Evolutionary conservation across 1,284 basidiomycete species (phyloP).

Genomic region (Tetrapyrgos nigripes): DNA sequence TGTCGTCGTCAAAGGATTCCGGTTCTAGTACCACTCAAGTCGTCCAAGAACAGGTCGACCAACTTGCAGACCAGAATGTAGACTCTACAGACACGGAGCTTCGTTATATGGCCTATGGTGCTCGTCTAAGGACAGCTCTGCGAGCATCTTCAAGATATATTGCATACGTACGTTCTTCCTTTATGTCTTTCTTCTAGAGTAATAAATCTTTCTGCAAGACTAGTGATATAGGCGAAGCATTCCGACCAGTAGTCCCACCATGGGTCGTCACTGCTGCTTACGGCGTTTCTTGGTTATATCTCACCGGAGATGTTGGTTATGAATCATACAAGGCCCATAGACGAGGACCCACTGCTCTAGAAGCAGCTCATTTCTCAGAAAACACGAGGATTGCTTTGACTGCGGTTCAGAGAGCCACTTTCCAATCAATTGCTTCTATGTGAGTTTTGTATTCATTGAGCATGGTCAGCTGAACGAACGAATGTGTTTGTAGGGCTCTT

Average conservation of each 20-base stretch:
- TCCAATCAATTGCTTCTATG: conserved; percentile 93
- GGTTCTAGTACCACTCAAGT: conserved; percentile 45
- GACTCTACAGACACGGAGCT: conserved; percentile 69
- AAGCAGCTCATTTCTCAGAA: conserved; percentile 82
- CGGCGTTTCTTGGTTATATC: conserved; percentile 86
- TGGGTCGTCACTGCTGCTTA: conserved; percentile 84
- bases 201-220: conserved; percentile 51
- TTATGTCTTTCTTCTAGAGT: conserved; percentile 22
- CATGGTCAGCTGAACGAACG: background rate
- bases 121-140: conserved; percentile 79
- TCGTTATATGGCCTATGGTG: conserved; percentile 79
- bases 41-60: conserved; percentile 55
- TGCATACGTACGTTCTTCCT: conserved; percentile 68
- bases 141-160: conserved; percentile 81
- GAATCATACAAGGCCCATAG: conserved; percentile 88
- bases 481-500: conserved; percentile 61
- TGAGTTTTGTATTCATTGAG: conserved; percentile 16
- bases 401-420: conserved; percentile 80
- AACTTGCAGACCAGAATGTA: conserved; percentile 66
- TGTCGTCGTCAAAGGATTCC: conserved; percentile 28
- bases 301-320: conserved; percentile 85
- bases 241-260: conserved; percentile 87
- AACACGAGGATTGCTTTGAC: conserved; percentile 73
- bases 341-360: conserved; percentile 73
- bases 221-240: conserved; percentile 92